Evolutionary conservation across 306 rosid species (phyloP).

Genomic region (Dalbergia oliveri): DNA sequence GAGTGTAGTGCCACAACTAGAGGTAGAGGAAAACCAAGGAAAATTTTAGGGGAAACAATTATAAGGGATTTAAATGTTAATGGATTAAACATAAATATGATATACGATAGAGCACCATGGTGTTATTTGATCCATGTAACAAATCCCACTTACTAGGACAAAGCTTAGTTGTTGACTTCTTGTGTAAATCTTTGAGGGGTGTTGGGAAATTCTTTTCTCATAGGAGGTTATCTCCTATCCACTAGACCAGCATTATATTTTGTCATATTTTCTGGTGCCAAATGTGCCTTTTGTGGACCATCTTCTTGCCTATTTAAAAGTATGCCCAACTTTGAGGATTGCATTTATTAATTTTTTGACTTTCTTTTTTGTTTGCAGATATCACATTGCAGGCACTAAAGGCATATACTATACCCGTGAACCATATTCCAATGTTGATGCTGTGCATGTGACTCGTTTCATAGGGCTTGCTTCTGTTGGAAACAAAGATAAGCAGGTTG

Average conservation of each 20-base stretch:
- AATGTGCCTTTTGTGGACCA: constrained; percentile 35
- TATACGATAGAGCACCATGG: too few relatives aligned
- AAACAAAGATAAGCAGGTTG: constrained; percentile 94
- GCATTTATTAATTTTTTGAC: constrained; percentile 21
- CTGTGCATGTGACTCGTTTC: constrained; percentile 92
- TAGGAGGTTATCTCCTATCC: constrained; percentile 26
- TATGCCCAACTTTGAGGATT: constrained; percentile 15
- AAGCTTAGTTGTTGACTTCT: too few relatives aligned
- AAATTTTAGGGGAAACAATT: too few relatives aligned
- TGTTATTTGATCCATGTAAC: too few relatives aligned
- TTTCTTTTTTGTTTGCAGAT: constrained; percentile 55
- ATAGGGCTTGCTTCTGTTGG: constrained; percentile 95
- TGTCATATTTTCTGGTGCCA: constrained; percentile 24
- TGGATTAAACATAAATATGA: too few relatives aligned
- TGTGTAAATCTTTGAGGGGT: constrained; percentile 5
- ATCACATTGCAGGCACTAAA: constrained; percentile 92
- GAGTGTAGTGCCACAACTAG: too few relatives aligned
- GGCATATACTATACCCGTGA: constrained; percentile 88
- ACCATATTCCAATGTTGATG: constrained; percentile 88
- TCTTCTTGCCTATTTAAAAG: constrained; percentile 33
- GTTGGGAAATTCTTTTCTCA: neutral
- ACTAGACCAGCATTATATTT: constrained; percentile 12
- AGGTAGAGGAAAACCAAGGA: too few relatives aligned
- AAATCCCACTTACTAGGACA: too few relatives aligned
- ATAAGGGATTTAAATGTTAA: too few relatives aligned